A percentile compares a stretch with the other conserved stretches of the same genome.
Evolutionary conservation across 2,329 filamentous ascomycete species (phyloP).

Genomic region (Epichloe festucae): DNA sequence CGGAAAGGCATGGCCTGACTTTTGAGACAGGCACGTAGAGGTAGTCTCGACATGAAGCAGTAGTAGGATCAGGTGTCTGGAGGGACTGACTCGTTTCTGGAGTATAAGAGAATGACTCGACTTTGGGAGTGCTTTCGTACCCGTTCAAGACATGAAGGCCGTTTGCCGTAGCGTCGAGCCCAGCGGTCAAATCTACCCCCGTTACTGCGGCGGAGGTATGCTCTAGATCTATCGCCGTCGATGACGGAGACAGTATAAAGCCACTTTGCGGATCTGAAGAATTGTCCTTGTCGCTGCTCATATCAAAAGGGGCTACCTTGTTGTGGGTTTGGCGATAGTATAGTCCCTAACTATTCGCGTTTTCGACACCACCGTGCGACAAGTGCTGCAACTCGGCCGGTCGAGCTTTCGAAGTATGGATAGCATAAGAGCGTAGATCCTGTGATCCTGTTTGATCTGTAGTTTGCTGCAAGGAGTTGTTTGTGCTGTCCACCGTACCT

Average conservation of each 20-base stretch:
- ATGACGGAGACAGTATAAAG: conserved; percentile 4
- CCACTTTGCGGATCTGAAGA: background rate
- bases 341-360: conserved; percentile 1
- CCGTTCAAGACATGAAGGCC: background rate
- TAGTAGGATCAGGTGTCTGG: no score
- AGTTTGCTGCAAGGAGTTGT: conserved; percentile 11
- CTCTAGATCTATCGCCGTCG: conserved; percentile 3
- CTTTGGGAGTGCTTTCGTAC: background rate
- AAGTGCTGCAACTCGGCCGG: conserved; percentile 12
- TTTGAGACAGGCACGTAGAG: conserved; percentile 11
- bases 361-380: conserved; percentile 2
- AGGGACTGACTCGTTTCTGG: background rate
- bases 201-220: background rate
- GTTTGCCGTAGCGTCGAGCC: background rate
- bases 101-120: background rate
- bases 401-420: conserved; percentile 13
- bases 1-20: conserved; percentile 9
- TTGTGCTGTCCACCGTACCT: conserved; percentile 10
- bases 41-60: background rate
- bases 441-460: background rate
- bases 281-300: background rate
- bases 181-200: background rate
- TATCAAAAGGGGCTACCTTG: conserved; percentile 11
- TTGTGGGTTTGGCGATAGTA: conserved; percentile 2
- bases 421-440: conserved; percentile 9